These are phyloP conservation scores for Globisporangium paroecandrum DNA, from an alignment of 352 stramenopile species.

Conservation along the genomic window DNA sequence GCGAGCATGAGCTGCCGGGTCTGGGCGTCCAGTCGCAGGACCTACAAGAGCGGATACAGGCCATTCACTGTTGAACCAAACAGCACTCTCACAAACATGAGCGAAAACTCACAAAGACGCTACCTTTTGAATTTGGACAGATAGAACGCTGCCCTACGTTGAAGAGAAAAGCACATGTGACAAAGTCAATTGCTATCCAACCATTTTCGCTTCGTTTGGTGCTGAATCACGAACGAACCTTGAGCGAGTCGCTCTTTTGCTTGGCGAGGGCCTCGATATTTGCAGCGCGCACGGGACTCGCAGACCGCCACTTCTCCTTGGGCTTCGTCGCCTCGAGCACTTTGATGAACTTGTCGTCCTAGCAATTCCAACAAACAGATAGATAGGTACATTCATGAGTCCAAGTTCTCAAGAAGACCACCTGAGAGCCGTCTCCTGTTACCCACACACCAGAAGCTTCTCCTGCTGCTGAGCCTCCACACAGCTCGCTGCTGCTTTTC, in stretches of 20 bases:
- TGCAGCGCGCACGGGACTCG: neutral
- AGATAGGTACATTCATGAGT: neutral
- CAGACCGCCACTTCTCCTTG: neutral
- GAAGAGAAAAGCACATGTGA: neutral
- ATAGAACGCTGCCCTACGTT: conserved; percentile 24
- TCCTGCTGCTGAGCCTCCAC: conserved; percentile 22
- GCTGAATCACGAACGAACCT: conserved; percentile 4
- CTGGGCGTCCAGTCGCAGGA: conserved; percentile 31
- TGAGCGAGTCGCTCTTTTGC: neutral
- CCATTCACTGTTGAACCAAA: neutral
- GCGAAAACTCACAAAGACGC: neutral
- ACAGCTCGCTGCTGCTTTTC: conserved; percentile 36
- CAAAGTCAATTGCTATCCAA: neutral
- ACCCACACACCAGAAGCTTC: conserved; percentile 25
- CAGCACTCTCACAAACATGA: neutral
- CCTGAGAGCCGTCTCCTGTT: too few relatives aligned
- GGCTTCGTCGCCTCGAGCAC: conserved; percentile 24
- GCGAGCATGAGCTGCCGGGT: conserved; percentile 39
- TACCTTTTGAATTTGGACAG: conserved; percentile 39
- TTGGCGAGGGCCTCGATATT: neutral
- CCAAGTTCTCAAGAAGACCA: too few relatives aligned
- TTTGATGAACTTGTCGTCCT: conserved; percentile 42
- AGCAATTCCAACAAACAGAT: neutral
- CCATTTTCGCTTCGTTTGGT: neutral
- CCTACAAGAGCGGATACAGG: conserved; percentile 11